phyloP scores from a whole-genome alignment of 345 rosid genomes.

The Heritiera littoralis region DNA sequence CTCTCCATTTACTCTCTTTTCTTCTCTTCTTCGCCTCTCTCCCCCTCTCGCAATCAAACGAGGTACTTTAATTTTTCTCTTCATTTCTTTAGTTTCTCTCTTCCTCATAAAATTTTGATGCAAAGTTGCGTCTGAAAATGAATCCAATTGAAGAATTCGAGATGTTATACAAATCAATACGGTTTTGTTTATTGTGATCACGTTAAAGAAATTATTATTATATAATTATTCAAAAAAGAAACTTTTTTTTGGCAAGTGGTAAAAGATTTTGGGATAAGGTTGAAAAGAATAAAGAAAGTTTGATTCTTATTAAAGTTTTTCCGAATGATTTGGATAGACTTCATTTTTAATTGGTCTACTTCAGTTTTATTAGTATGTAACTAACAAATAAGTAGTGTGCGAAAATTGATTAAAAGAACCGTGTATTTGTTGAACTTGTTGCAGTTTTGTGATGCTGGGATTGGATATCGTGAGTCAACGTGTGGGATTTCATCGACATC shows the following conservation, averaged over 20 bases:
- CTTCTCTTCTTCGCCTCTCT: not conserved
- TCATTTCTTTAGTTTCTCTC: not conserved
- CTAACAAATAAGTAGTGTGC: not conserved
- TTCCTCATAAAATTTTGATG: too few relatives aligned
- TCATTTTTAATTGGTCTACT: not conserved
- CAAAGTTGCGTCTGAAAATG: not conserved
- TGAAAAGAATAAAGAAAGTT: not conserved
- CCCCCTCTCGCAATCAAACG: not conserved
- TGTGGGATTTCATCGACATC: constrained; percentile 48
- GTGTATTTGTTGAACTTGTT: not conserved
- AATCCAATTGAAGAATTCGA: not conserved
- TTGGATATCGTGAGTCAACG: constrained; percentile 37
- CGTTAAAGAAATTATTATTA: not conserved
- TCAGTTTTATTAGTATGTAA: not conserved
- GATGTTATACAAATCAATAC: not conserved
- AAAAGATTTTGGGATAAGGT: not conserved
- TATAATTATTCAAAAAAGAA: not conserved
- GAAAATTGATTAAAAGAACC: not conserved
- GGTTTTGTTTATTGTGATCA: not conserved
- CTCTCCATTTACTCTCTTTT: not conserved
- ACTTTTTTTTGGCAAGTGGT: not conserved
- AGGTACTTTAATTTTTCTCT: not conserved
- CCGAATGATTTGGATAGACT: not conserved
- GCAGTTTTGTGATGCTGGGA: constrained; percentile 70
- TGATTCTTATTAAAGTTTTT: not conserved